Evolutionary conservation across 1,284 basidiomycete species (phyloP).

Genomic region (Bondarzewia mesenterica): DNA sequence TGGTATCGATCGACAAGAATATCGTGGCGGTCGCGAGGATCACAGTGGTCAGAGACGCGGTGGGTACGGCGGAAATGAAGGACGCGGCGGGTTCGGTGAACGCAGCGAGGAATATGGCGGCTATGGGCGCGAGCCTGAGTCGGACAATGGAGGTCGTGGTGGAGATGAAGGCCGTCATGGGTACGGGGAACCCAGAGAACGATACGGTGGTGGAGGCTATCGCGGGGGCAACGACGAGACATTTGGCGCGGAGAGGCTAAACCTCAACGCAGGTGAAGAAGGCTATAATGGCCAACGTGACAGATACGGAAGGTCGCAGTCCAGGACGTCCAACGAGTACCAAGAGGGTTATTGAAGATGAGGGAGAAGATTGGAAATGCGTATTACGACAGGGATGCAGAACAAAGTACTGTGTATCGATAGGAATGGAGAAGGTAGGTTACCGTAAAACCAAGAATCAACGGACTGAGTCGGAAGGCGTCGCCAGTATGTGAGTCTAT

Average conservation of each 20-base stretch:
- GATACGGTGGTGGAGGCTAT: conserved; percentile 4
- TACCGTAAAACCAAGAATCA: too few species aligned
- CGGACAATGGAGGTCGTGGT: conserved; percentile 4
- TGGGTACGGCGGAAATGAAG: neutral
- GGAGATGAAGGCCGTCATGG: conserved; percentile 6
- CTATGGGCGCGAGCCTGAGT: neutral
- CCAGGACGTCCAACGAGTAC: neutral
- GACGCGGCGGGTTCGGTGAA: neutral
- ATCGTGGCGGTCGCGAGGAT: conserved; percentile 1
- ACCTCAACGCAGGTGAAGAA: conserved; percentile 13
- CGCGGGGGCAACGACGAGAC: conserved; percentile 28
- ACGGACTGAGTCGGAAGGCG: too few species aligned
- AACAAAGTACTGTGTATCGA: too few species aligned
- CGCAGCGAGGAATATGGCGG: neutral
- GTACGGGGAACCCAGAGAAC: conserved; percentile 16
- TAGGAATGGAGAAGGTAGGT: too few species aligned
- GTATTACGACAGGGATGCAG: too few species aligned
- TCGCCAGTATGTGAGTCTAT: too few species aligned
- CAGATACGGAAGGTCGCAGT: conserved; percentile 3
- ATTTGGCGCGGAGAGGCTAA: conserved; percentile 39
- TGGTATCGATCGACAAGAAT: neutral
- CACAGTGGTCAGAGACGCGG: neutral
- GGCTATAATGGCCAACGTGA: conserved; percentile 5
- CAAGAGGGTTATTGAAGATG: neutral
- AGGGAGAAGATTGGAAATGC: too few species aligned